Evolutionary conservation across 179 eudicot genomes (phyloP), one percentile per base, ranked within the genome.

Genomic region (Silene noctiflora): DNA sequence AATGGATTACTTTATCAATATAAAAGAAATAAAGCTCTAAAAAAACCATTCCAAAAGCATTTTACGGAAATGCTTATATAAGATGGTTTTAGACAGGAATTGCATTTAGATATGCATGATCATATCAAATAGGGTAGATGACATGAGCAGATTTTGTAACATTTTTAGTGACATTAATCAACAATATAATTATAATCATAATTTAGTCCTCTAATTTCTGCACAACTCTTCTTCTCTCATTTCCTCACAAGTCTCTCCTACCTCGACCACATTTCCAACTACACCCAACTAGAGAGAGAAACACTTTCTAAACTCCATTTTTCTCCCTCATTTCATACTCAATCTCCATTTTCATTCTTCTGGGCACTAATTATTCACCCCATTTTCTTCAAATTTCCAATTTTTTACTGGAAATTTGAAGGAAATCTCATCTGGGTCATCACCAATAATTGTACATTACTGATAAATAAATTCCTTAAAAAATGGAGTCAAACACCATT

Each of bases 401-500:
- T 75, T 25, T 79, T 75, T 29, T 29, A 2, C 22, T 51, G 3
- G 16, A 69, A 53, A n/a, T 72, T 64, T 62, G 35, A 27, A 20
- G 4, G 22, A 27, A 24, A 65, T 58, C n/a, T 71, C 29, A 67
- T 74, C 78, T 75, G 86, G 81, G 72, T 69, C 72, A 42, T 21
- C 55, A 21, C 72, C 56, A 69, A 10, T 10, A 4, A 16, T 17
- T 9, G 21, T 16, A 4, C 19, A 17, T 4, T 53, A 5, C 59
- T 53, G 0, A 1, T 51, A 66, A 31, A 31, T 0, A 31, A 51
- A 9, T 14, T 24, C 12, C 10, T 14, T 31, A 5, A 35, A 33
- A 62, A 64, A 90, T 90, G 95, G 88, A 90, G 35, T 82, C 91
- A 10, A 80, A 76, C 44, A 79, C 91, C n/a, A 84, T 84, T 60